A percentile compares a stretch with the other conserved stretches of the same genome.
These are phyloP conservation scores for Choanephora cucurbitarum DNA, from an alignment of 371 early-diverging fungal species.

Conservation along the genomic window DNA sequence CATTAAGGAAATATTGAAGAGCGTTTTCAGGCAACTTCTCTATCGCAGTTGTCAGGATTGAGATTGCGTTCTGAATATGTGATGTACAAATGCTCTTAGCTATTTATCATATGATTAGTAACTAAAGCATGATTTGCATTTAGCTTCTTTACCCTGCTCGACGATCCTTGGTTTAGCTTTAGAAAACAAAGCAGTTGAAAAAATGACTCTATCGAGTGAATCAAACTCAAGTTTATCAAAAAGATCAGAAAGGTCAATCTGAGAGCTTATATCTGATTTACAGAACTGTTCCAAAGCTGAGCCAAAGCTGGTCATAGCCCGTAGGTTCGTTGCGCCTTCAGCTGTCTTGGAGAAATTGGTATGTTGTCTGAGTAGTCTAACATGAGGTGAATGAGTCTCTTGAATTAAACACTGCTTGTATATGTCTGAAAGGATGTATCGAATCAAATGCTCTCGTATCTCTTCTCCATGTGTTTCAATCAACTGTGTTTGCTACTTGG, in stretches of 20 bases:
- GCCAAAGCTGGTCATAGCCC: conserved; percentile 47
- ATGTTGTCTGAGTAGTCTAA: conserved; percentile 54
- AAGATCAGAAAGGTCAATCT: conserved; percentile 49
- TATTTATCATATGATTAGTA: conserved; percentile 5
- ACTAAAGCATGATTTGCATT: not conserved
- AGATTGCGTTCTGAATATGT: conserved; percentile 19
- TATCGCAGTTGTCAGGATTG: conserved; percentile 1
- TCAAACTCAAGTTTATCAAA: conserved; percentile 44
- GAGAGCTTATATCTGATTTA: conserved; percentile 42
- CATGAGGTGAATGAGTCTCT: conserved; percentile 36
- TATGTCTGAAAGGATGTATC: conserved; percentile 50
- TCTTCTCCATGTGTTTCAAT: conserved; percentile 60
- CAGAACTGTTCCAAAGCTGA: conserved; percentile 44
- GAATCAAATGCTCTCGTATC: conserved; percentile 58
- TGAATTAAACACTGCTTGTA: conserved; percentile 22
- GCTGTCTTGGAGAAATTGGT: conserved; percentile 30
- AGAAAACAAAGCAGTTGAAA: conserved; percentile 48
- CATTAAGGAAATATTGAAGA: conserved; percentile 19
- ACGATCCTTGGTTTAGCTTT: conserved; percentile 39
- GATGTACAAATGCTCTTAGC: conserved; percentile 24
- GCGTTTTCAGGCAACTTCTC: conserved; percentile 21
- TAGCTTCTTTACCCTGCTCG: conserved; percentile 50
- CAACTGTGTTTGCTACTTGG: too few relatives aligned
- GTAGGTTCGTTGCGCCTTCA: conserved; percentile 21
- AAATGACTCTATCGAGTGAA: conserved; percentile 45